Conservation (phyloP, 2,329 filamentous ascomycete species). For the Fusarium annulatum region DNA sequence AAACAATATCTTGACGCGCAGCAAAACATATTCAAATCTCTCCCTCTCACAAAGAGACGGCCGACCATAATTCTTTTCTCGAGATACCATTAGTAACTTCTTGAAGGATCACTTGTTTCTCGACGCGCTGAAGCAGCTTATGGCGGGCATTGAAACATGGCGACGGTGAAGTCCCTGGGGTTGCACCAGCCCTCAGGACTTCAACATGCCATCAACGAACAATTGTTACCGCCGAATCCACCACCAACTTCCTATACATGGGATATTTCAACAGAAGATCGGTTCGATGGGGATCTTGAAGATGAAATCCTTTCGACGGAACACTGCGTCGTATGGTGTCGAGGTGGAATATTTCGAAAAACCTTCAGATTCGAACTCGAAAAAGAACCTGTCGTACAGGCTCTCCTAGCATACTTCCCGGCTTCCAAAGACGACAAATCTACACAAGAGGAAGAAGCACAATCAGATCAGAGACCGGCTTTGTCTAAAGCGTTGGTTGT, state of each 20-base stretch:
- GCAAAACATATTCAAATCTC: conserved; percentile 14
- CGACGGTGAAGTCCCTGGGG: conserved; percentile 88
- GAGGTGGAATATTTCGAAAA: conserved; percentile 85
- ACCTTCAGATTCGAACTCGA: conserved; percentile 88
- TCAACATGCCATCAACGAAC: conserved; percentile 83
- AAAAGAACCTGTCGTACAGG: conserved; percentile 86
- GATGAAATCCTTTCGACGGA: conserved; percentile 85
- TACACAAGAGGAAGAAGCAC: conserved; percentile 10
- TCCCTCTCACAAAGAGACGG: neutral
- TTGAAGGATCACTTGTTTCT: neutral
- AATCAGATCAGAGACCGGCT: conserved; percentile 31
- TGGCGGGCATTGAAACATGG: conserved; percentile 70
- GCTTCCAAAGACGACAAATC: conserved; percentile 56
- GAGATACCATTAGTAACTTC: conserved; percentile 4
- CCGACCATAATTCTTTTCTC: neutral
- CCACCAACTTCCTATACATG: conserved; percentile 77
- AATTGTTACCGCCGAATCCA: conserved; percentile 76
- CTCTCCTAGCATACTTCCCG: conserved; percentile 85
- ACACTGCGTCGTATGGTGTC: conserved; percentile 86
- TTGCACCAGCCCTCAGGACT: conserved; percentile 89
- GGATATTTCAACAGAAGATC: conserved; percentile 67
- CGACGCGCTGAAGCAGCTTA: conserved; percentile 37
- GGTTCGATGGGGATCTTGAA: conserved; percentile 61
- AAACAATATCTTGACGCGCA: conserved; percentile 37
- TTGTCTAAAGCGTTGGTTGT: conserved; percentile 82